A percentile compares a stretch with the other conserved stretches of the same genome.
phyloP scores from a whole-genome alignment of 2,329 filamentous ascomycete species.

The Sporothrix curviconia region DNA sequence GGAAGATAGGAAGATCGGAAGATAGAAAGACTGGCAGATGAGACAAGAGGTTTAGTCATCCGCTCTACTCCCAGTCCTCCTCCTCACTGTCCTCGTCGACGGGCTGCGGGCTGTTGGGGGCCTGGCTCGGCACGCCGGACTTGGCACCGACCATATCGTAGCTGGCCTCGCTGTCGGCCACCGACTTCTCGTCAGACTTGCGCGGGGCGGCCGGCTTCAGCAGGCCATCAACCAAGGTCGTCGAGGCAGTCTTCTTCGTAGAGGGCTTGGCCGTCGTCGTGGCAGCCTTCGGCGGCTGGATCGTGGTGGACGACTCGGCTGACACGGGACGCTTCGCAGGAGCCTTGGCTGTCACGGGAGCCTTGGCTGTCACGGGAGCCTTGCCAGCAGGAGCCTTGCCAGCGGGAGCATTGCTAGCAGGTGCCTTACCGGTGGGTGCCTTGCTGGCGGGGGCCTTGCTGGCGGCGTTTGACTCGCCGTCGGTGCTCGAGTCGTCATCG shows the following conservation, averaged over 20 bases:
- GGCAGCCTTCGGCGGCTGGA: slow-evolving; percentile 43
- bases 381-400: slow-evolving; percentile 19
- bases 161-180: slow-evolving; percentile 88
- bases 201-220: slow-evolving; percentile 59
- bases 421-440: slow-evolving; percentile 18
- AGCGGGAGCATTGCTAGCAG: neutral
- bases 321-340: slow-evolving; percentile 38
- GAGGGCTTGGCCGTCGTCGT: slow-evolving; percentile 17
- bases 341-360: neutral
- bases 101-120: slow-evolving; percentile 60
- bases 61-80: slow-evolving; percentile 64
- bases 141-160: slow-evolving; percentile 85
- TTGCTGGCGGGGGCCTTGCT: slow-evolving; percentile 25
- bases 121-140: slow-evolving; percentile 70
- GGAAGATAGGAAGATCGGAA: neutral
- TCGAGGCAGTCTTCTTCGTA: slow-evolving; percentile 5
- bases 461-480: neutral
- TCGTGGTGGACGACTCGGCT: slow-evolving; percentile 52
- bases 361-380: neutral
- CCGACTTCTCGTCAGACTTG: slow-evolving; percentile 79
- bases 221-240: slow-evolving; percentile 26
- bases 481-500: slow-evolving; percentile 47
- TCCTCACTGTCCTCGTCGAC: slow-evolving; percentile 57
- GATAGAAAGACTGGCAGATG: neutral
- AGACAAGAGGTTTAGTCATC: no score